These are phyloP conservation scores for Astrocystis sublimbata DNA, from an alignment of 495 filamentous ascomycete genomes.

Conservation along the genomic window DNA sequence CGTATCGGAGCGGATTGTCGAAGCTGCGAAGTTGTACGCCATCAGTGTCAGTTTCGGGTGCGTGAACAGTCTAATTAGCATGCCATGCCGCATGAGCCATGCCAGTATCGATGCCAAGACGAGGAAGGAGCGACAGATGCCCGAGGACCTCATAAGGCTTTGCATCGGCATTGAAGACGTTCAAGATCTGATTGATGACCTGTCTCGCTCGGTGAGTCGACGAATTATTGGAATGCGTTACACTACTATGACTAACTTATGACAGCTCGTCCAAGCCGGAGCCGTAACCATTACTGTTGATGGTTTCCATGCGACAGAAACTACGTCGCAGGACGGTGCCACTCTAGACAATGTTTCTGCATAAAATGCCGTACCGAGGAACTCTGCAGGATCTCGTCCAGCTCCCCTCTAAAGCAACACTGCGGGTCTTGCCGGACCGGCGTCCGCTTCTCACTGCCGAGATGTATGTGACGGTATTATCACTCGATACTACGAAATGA, in stretches of 20 bases:
- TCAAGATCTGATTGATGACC: conserved; percentile 90
- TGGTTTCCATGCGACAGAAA: conserved; percentile 63
- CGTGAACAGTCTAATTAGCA: conserved; percentile 97
- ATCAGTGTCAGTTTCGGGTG: conserved; percentile 97
- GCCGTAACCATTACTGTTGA: conserved; percentile 83
- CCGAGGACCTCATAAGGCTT: conserved; percentile 91
- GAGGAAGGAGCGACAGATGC: conserved; percentile 82
- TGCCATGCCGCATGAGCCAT: conserved; percentile 99
- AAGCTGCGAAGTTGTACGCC: conserved; percentile 85
- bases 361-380: conserved; percentile 28
- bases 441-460: not conserved
- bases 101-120: conserved; percentile 97
- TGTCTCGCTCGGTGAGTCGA: conserved; percentile 79
- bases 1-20: conserved; percentile 89
- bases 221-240: conserved; percentile 16
- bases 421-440: not conserved
- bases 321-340: conserved; percentile 18
- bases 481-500: conserved; percentile 10
- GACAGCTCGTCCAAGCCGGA: conserved; percentile 86
- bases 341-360: conserved; percentile 27
- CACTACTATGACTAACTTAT: conserved; percentile 22
- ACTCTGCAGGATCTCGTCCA: conserved; percentile 26
- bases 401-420: conserved; percentile 12
- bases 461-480: conserved; percentile 5
- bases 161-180: conserved; percentile 97